Evolutionary conservation across 179 eudicot species (phyloP), one percentile per base, ranked within the genome.

Genomic region (Silene coronaria): DNA sequence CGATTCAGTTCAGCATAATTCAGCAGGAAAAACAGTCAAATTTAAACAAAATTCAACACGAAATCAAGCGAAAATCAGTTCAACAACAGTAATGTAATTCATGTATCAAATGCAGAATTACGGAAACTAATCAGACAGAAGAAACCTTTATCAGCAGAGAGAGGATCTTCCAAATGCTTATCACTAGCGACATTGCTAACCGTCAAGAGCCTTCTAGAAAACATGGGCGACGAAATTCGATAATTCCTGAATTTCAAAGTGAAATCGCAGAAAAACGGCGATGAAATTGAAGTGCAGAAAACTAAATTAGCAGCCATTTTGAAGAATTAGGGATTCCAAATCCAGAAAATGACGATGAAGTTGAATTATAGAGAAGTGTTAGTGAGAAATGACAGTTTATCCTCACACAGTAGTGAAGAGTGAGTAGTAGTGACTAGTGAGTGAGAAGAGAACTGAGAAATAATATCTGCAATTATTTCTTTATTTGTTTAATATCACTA

Each of bases 291-390:
- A 3, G 61, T 38, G 61, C 74, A 74, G 5, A n/a, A n/a, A 55
- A 36, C 72, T 16, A 66, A 78, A 74, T 73, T 73, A n/a, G 48
- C 45, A 16, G 81, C 84, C 84, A 81, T 81, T 78, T 5, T 24
- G 4, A 0, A 2, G 10, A 45, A 22, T 36, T n/a, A 21, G 24
- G 10, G 22, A 8, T 45, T 45, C 2, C 19, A 9, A 14, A 17
- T 7, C 48, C 48, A 13, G 22, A 19, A n/a, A n/a, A n/a, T n/a
- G n/a, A n/a, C n/a, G n/a, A n/a, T n/a, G n/a, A n/a, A n/a, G n/a
- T 12, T 11, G 30, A 14, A 5, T 4, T n/a, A 21, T 7, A 65
- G 60, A 13, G 32, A 10, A 3, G 34, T 8, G 69, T 8, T 16
- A 4, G 70, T 53, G 51, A 26, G 36, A 24, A 16, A 6, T 28